Conservation (phyloP, 2,329 filamentous ascomycete genomes). For the Ophiostoma tasmaniense region DNA sequence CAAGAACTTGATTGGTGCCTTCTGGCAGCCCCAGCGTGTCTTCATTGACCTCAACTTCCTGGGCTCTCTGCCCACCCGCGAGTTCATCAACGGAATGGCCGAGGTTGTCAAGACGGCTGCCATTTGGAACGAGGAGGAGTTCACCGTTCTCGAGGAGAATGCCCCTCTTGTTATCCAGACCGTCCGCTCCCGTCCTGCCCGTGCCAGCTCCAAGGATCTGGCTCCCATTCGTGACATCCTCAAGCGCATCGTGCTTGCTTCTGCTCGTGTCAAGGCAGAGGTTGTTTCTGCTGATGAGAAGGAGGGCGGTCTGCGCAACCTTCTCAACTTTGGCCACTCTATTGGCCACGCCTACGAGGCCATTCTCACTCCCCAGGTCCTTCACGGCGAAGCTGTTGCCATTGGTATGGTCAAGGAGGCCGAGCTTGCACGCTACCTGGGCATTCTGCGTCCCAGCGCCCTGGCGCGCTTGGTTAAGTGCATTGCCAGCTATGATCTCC, state of each 20-base stretch:
- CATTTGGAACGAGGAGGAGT: conserved; percentile 87
- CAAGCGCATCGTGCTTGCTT: conserved; percentile 76
- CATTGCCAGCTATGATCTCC: conserved; percentile 86
- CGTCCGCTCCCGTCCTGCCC: conserved; percentile 47
- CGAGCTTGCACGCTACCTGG: conserved; percentile 81
- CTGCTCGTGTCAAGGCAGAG: conserved; percentile 84
- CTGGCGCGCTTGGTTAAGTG: conserved; percentile 88
- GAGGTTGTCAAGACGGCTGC: conserved; percentile 97
- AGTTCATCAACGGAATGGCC: conserved; percentile 98
- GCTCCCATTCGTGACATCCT: conserved; percentile 61
- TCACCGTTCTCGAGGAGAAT: conserved; percentile 73
- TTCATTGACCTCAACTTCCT: conserved; percentile 92
- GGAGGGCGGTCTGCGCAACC: conserved; percentile 85
- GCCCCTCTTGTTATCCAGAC: conserved; percentile 67
- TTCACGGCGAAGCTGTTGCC: conserved; percentile 91
- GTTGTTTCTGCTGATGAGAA: conserved; percentile 93
- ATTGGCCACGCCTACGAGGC: conserved; percentile 97
- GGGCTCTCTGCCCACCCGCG: conserved; percentile 78
- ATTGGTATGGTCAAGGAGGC: conserved; percentile 99
- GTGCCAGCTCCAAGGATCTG: conserved; percentile 46
- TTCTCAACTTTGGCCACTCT: conserved; percentile 95
- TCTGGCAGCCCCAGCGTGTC: conserved; percentile 91
- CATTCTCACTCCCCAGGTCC: conserved; percentile 85
- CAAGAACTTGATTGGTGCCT: conserved; percentile 91
- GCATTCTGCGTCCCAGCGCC: conserved; percentile 74